Conservation (phyloP, 306 rosid species). For the Trifolium subterraneum region DNA sequence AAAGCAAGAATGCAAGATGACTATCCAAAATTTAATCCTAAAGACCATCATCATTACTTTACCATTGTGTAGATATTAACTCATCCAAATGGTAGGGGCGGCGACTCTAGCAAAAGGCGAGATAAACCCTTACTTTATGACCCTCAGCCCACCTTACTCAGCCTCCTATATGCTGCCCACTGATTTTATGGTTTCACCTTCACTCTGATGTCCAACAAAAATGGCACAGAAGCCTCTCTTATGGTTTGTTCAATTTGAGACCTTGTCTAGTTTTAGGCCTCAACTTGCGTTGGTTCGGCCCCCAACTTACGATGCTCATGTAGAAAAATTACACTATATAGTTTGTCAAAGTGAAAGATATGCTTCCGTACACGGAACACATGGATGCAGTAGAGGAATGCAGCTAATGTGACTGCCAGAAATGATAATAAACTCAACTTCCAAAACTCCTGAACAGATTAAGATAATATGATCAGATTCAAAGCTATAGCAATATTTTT, state of each 20-base stretch:
- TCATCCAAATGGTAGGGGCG: no score
- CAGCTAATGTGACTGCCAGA: conserved; percentile 65
- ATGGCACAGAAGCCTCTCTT: neutral
- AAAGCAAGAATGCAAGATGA: neutral
- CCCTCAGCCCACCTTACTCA: neutral
- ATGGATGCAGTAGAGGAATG: conserved; percentile 64
- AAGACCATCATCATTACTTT: neutral
- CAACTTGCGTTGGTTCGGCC: neutral
- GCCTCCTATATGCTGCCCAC: neutral
- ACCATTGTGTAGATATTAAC: neutral
- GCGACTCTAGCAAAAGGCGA: no score
- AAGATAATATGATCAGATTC: conserved; percentile 18
- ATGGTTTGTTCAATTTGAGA: neutral
- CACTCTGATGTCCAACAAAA: neutral
- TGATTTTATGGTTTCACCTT: neutral
- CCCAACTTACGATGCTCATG: neutral
- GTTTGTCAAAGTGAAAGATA: conserved; percentile 1
- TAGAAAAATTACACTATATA: neutral
- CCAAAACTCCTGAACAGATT: conserved; percentile 74
- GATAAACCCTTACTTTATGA: no score
- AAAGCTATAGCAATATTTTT: neutral
- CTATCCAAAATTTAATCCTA: neutral
- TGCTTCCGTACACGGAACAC: conserved; percentile 61
- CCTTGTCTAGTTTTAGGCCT: neutral
- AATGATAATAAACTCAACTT: conserved; percentile 65